Percentiles rank a stretch among this genome's conserved stretches.
These are phyloP conservation scores for Nitzschia palea DNA, from an alignment of 108 stramenopile species.

Conservation along the genomic window DNA sequence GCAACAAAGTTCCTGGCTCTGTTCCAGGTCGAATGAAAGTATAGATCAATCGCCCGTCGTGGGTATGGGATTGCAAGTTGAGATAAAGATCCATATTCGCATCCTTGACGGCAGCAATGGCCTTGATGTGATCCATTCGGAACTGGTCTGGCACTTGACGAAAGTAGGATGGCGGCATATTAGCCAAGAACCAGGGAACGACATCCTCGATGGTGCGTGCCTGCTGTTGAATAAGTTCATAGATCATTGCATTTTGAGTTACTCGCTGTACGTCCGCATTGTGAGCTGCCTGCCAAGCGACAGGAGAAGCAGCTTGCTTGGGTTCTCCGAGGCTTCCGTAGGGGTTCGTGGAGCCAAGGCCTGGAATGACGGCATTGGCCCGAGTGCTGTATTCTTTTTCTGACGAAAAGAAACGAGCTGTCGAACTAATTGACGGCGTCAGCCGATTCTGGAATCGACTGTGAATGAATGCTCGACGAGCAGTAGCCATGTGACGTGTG, in stretches of 20 bases:
- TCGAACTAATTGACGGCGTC: too few relatives aligned
- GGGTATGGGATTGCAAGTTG: constrained; percentile 68
- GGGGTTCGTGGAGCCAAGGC: not conserved
- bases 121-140: constrained; percentile 96
- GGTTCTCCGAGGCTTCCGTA: constrained; percentile 18
- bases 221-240: constrained; percentile 78
- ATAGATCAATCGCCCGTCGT: constrained; percentile 66
- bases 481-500: too few relatives aligned
- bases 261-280: constrained; percentile 84
- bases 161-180: constrained; percentile 93
- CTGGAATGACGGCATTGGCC: not conserved
- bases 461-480: too few relatives aligned
- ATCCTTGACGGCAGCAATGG: constrained; percentile 88
- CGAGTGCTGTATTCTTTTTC: too few relatives aligned
- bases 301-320: not conserved
- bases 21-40: constrained; percentile 90
- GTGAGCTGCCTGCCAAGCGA: constrained; percentile 73
- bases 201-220: constrained; percentile 71
- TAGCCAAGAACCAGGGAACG: constrained; percentile 95
- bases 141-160: constrained; percentile 87
- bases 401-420: too few relatives aligned
- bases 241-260: constrained; percentile 48
- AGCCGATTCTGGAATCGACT: too few relatives aligned
- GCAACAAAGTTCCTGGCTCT: constrained; percentile 70
- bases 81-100: constrained; percentile 73